phyloP scores from a whole-genome alignment of 306 rosid genomes.

The Castanea crenata region DNA sequence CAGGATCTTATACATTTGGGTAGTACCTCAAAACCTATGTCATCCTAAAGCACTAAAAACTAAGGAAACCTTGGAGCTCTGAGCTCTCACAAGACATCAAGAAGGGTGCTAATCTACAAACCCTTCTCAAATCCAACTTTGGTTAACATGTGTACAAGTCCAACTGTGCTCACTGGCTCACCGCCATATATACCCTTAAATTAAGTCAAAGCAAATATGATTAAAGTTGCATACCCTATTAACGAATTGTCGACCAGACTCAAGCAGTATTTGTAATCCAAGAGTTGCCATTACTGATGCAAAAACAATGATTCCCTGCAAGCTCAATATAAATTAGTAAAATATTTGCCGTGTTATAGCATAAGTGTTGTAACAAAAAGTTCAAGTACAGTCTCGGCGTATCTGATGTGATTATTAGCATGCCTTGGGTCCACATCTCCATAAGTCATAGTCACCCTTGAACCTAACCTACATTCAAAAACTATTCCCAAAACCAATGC shows the following conservation, averaged over 20 bases:
- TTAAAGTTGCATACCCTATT: constrained; percentile 38
- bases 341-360: background rate
- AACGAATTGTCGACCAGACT: constrained; percentile 69
- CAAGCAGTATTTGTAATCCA: constrained; percentile 75
- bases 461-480: too few species aligned
- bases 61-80: background rate
- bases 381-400: too few species aligned
- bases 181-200: background rate
- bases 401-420: too few species aligned
- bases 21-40: background rate
- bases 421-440: background rate
- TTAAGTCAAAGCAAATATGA: background rate
- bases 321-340: constrained; percentile 7
- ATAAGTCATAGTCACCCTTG: too few species aligned
- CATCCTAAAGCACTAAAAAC: background rate
- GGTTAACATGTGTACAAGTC: background rate
- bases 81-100: background rate
- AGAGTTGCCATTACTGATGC: constrained; percentile 96
- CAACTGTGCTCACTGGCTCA: background rate
- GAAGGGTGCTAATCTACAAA: background rate
- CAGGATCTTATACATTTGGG: too few species aligned
- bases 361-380: background rate
- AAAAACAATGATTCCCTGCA: constrained; percentile 82
- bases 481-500: too few species aligned
- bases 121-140: background rate